A percentile compares a stretch with the other conserved stretches of the same genome.
Evolutionary conservation across 2,329 filamentous ascomycete genomes (phyloP).

Genomic region (Paracamarosporium sp.): DNA sequence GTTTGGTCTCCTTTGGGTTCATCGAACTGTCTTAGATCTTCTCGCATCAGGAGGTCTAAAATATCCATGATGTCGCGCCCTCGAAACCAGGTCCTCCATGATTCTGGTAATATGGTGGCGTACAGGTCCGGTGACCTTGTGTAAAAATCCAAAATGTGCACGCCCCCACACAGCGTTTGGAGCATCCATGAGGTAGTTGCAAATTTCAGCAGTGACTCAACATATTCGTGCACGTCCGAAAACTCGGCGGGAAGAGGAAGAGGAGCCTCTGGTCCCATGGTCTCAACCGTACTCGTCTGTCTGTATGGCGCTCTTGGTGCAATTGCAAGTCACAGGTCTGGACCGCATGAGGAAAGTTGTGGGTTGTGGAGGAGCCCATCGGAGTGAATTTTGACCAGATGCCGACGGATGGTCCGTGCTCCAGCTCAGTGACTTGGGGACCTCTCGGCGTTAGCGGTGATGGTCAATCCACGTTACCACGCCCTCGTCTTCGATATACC

Average conservation of each 20-base stretch:
- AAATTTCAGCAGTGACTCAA: conserved; percentile 79
- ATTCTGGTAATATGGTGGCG: conserved; percentile 72
- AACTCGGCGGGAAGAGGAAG: conserved; percentile 78
- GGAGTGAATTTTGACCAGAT: conserved; percentile 12
- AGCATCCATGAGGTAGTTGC: conserved; percentile 76
- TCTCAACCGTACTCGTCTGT: conserved; percentile 20
- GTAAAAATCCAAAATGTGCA: conserved; percentile 96
- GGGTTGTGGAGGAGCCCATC: not conserved
- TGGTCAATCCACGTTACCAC: too few species aligned
- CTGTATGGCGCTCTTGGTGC: not conserved
- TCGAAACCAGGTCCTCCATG: conserved; percentile 84
- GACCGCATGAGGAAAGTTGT: not conserved
- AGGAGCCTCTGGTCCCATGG: conserved; percentile 57
- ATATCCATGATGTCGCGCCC: conserved; percentile 75
- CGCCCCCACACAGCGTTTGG: conserved; percentile 91
- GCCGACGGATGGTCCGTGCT: conserved; percentile 16
- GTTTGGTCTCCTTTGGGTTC: conserved; percentile 1
- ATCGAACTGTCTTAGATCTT: conserved; percentile 65
- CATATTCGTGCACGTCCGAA: conserved; percentile 74
- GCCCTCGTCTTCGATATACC: not conserved
- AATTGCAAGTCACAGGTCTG: not conserved
- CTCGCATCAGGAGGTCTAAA: conserved; percentile 80
- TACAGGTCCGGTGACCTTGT: conserved; percentile 86
- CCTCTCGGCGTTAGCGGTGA: conserved; percentile 8
- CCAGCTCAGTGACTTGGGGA: conserved; percentile 1